Evolutionary conservation across 805 yeast genomes (phyloP).

Genomic region (Candida sanyiensis): DNA sequence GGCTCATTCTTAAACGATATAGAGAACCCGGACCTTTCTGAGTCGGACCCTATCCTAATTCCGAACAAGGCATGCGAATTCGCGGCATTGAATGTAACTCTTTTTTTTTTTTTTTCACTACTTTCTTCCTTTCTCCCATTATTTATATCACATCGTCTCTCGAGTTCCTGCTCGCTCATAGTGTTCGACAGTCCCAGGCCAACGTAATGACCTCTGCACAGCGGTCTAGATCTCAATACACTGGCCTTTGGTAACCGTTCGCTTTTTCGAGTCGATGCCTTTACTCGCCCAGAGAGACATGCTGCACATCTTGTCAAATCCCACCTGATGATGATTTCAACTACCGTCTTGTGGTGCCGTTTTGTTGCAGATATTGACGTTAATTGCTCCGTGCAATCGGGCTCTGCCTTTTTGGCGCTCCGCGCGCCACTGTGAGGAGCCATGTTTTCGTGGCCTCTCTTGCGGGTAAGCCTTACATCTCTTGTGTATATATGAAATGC

Average conservation of each 20-base stretch:
- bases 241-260: neutral
- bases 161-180: neutral
- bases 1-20: too few relatives aligned
- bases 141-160: too few relatives aligned
- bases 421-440: too few relatives aligned
- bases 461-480: constrained; percentile 27
- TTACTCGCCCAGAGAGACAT: too few relatives aligned
- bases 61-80: too few relatives aligned
- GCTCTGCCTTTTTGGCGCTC: too few relatives aligned
- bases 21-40: too few relatives aligned
- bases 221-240: neutral
- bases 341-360: constrained; percentile 38
- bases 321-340: constrained; percentile 27
- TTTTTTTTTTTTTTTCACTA: neutral
- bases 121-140: neutral
- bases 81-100: too few relatives aligned
- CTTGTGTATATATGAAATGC: neutral
- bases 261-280: neutral
- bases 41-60: too few relatives aligned
- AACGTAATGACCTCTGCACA: neutral
- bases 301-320: constrained; percentile 41
- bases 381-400: constrained; percentile 13
- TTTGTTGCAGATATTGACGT: constrained; percentile 35
- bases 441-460: constrained; percentile 8
- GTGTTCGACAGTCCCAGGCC: too few relatives aligned